Evolutionary conservation across 2,329 filamentous ascomycete species (phyloP), one percentile per base, ranked within the genome.

Genomic region (Zymoseptoria ardabiliae): DNA sequence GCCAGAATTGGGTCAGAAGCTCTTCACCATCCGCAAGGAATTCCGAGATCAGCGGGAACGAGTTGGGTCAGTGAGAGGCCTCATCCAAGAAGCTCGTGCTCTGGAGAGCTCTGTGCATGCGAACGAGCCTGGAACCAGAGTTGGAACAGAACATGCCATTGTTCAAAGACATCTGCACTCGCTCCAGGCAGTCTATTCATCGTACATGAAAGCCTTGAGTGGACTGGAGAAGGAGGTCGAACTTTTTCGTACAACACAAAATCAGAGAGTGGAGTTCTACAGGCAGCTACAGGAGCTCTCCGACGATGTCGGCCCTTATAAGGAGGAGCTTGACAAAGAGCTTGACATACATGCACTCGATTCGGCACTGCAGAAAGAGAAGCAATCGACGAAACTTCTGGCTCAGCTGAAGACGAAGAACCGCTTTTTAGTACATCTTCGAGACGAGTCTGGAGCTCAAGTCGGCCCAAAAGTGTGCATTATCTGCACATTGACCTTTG

Each of bases 241-340:
- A 53, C 77, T 85, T 25, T 94, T 96, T 71, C 87, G 85, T 25
- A 79, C 81, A 17, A 85, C 88, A 0, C 92, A 96, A 85, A 97
- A 97, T 68, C 81, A 85, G 45, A 86, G 94, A 13, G 76, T 97
- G 0, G 91, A 94, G 59, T 97, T 91, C 71, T 97, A 97, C 71
- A 85, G 88, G 4, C 91, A 97, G 69, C 80, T 97, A 10, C 94
- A 97, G 70, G 83, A 85, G 23, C 85, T 97, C n/a, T 97, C 92
- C 0, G 93, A 97, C 70, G 90, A 85, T 19, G 90, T 97, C 0
- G 82, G 84, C 4, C 86, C 88, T 0, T 89, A 89, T 58, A 86
- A 91, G 58, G 86, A 87, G 10, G 78, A 79, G 55, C 75, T 82
- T 21, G 81, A 86, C 21, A 77, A 83, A 11, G 78, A 77, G 2